Evolutionary conservation across 306 rosid species (phyloP).

Genomic region (Mimosa pudica): DNA sequence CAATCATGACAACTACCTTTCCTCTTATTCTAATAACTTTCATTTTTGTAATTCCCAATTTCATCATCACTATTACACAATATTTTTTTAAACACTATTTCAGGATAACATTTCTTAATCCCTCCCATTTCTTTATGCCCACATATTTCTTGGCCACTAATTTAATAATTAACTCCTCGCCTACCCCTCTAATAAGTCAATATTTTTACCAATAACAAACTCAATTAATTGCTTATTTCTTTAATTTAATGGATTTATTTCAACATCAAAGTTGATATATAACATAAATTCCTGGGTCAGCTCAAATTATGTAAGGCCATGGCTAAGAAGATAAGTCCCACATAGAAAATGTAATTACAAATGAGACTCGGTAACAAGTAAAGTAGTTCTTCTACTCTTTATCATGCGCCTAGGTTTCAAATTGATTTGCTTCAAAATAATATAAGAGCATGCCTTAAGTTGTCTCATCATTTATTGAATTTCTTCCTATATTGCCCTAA

Average conservation of each 20-base stretch:
- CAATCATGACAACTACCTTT: conserved; percentile 40
- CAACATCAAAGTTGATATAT: no score
- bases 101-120: background rate
- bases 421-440: no score
- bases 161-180: conserved; percentile 6
- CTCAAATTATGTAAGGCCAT: background rate
- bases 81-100: no score
- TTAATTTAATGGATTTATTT: background rate
- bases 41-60: background rate
- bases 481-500: no score
- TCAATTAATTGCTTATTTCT: background rate
- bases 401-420: no score
- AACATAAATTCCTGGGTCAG: background rate
- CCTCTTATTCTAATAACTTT: conserved; percentile 8
- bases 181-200: background rate
- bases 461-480: no score
- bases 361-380: no score
- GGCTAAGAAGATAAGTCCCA: no score
- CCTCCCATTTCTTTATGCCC: conserved; percentile 23
- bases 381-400: no score
- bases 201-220: background rate
- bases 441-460: no score
- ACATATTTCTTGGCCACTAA: conserved; percentile 33
- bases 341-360: no score
- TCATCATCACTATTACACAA: background rate